phyloP scores from a whole-genome alignment of 768 basidiomycete genomes.

The Amanita pallidorosea region DNA sequence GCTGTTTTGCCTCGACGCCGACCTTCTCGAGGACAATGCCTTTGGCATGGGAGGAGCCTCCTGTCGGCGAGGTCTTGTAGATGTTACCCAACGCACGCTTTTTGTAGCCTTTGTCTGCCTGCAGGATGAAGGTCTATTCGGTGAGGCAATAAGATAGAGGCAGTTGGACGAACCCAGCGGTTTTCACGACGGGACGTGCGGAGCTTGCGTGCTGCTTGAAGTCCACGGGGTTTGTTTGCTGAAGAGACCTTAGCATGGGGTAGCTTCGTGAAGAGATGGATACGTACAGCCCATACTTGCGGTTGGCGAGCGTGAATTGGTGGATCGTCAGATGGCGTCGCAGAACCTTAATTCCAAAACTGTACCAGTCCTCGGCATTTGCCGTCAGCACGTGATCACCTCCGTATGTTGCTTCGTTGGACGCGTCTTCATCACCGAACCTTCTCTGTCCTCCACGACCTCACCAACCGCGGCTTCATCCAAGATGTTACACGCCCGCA shows the following conservation, averaged over 20 bases:
- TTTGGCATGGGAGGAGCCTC: constrained; percentile 99
- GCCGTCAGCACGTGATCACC: not conserved
- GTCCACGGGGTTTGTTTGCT: constrained; percentile 99
- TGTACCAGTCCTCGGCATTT: constrained; percentile 18
- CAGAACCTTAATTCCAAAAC: constrained; percentile 38
- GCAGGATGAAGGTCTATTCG: constrained; percentile 8
- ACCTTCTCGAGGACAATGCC: constrained; percentile 99
- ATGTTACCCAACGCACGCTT: constrained; percentile 99
- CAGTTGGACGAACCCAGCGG: constrained; percentile 65
- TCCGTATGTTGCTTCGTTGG: not conserved
- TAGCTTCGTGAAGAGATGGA: constrained; percentile 11
- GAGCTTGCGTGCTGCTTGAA: constrained; percentile 98
- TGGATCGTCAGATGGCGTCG: constrained; percentile 19
- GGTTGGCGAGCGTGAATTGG: constrained; percentile 37
- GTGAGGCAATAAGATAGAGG: constrained; percentile 5
- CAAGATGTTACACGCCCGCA: constrained; percentile 40
- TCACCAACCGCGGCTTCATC: constrained; percentile 34
- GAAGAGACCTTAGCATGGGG: constrained; percentile 9
- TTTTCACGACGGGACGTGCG: constrained; percentile 89
- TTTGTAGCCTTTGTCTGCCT: constrained; percentile 99
- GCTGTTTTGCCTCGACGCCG: constrained; percentile 99
- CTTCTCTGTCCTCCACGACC: constrained; percentile 23
- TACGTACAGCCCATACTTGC: constrained; percentile 81
- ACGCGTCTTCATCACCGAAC: not conserved
- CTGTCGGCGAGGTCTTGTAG: constrained; percentile 99